Evolutionary conservation across 1,284 basidiomycete species (phyloP).

Genomic region (Puccinia coronata): DNA sequence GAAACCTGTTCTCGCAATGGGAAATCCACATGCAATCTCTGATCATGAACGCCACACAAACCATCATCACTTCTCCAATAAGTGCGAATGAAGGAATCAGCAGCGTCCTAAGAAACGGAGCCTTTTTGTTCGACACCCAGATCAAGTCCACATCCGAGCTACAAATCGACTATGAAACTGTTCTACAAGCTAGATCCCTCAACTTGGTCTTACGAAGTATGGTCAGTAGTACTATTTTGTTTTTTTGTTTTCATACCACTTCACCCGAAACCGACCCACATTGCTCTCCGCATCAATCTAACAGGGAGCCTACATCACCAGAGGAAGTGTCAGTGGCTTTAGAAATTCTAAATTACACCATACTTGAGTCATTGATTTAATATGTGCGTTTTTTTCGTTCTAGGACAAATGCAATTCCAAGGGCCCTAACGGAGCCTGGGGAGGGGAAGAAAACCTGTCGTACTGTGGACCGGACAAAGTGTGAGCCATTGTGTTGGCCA

Average conservation of each 20-base stretch:
- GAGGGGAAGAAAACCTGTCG: slow-evolving; percentile 6
- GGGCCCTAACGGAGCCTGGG: slow-evolving; percentile 40
- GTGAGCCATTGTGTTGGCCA: slow-evolving; percentile 4
- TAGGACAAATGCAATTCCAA: slow-evolving; percentile 37
- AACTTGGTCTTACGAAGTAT: slow-evolving; percentile 32
- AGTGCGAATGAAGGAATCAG: slow-evolving; percentile 18
- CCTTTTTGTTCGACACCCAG: slow-evolving; percentile 35
- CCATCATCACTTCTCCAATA: slow-evolving; percentile 39
- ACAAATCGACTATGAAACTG: slow-evolving; percentile 15
- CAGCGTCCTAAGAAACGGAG: slow-evolving; percentile 29
- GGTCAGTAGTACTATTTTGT: slow-evolving; percentile 18
- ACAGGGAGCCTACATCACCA: slow-evolving; percentile 35
- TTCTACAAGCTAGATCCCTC: slow-evolving; percentile 35
- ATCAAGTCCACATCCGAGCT: slow-evolving; percentile 25
- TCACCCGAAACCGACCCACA: neutral
- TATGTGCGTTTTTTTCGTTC: neutral
- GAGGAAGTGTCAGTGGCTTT: slow-evolving; percentile 17
- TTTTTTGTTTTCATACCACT: neutral
- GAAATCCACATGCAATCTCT: slow-evolving; percentile 36
- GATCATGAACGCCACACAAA: slow-evolving; percentile 44
- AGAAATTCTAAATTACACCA: neutral
- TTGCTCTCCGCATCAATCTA: neutral
- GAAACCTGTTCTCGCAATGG: slow-evolving; percentile 38
- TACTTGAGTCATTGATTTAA: neutral
- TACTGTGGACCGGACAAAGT: slow-evolving; percentile 40